A percentile compares a stretch with the other conserved stretches of the same genome.
Evolutionary conservation across 768 basidiomycete genomes (phyloP).

Genomic region (Naganishia onofrii): DNA sequence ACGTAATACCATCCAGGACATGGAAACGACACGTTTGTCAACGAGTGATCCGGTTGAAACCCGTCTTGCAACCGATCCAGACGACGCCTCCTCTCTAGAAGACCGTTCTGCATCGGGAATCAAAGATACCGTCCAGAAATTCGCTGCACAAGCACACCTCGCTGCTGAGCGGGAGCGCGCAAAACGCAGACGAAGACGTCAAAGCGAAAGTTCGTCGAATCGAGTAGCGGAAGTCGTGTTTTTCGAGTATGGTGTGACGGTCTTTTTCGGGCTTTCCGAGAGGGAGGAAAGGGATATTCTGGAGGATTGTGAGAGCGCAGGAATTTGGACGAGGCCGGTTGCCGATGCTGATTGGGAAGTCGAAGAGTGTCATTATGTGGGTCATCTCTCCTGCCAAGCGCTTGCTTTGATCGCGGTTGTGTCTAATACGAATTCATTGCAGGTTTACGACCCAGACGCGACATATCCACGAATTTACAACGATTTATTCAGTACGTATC

Average conservation of each 20-base stretch:
- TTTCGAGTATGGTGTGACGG: constrained; percentile 73
- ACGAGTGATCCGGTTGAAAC: constrained; percentile 11
- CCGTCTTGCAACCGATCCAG: constrained; percentile 18
- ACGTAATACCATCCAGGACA: not conserved
- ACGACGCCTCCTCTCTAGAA: not conserved
- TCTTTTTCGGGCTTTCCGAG: constrained; percentile 85
- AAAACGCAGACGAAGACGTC: constrained; percentile 10
- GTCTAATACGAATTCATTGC: not conserved
- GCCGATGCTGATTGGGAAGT: constrained; percentile 78
- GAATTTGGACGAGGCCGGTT: constrained; percentile 64
- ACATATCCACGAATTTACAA: constrained; percentile 89
- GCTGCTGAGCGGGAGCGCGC: constrained; percentile 54
- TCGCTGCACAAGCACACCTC: constrained; percentile 59
- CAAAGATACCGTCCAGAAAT: not conserved
- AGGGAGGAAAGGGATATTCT: constrained; percentile 74
- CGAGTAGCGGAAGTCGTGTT: constrained; percentile 54
- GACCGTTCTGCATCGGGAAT: constrained; percentile 1
- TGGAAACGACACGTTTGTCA: constrained; percentile 1
- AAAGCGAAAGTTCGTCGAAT: constrained; percentile 18
- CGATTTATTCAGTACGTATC: constrained; percentile 81
- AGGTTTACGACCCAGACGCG: constrained; percentile 70
- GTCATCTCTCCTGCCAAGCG: constrained; percentile 39
- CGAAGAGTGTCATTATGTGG: constrained; percentile 85
- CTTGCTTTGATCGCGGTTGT: not conserved
- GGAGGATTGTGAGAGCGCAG: constrained; percentile 75